A percentile compares a stretch with the other conserved stretches of the same genome.
These are phyloP conservation scores for Reticulascus tulasneorum DNA, from an alignment of 2,329 filamentous ascomycete genomes.

Conservation along the genomic window DNA sequence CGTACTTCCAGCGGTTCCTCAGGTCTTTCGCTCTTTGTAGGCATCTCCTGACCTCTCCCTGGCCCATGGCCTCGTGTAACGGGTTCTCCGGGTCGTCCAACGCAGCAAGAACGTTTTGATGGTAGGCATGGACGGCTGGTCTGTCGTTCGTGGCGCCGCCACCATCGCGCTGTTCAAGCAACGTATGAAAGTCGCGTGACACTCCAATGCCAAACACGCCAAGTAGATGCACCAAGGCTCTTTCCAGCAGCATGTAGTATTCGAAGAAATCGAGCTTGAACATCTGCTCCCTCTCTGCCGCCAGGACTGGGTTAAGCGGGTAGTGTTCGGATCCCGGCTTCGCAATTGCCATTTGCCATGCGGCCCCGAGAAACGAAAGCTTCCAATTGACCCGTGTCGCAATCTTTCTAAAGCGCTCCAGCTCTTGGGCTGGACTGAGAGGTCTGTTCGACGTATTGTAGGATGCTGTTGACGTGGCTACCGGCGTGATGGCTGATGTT, in stretches of 20 bases:
- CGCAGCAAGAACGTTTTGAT: conserved; percentile 64
- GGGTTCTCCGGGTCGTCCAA: conserved; percentile 56
- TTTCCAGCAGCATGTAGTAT: conserved; percentile 69
- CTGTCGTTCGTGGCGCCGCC: conserved; percentile 3
- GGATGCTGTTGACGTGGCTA: neutral
- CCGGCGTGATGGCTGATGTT: conserved; percentile 5
- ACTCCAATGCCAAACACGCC: conserved; percentile 58
- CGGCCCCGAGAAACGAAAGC: conserved; percentile 53
- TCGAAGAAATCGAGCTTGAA: conserved; percentile 78
- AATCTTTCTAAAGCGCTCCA: conserved; percentile 57
- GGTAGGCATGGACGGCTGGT: conserved; percentile 40
- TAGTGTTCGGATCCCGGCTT: conserved; percentile 21
- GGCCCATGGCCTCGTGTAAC: conserved; percentile 52
- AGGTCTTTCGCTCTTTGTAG: conserved; percentile 65
- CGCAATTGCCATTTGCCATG: conserved; percentile 48
- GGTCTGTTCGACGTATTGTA: conserved; percentile 5
- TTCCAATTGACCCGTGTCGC: conserved; percentile 61
- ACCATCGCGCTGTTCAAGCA: no score
- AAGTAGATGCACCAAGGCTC: conserved; percentile 65
- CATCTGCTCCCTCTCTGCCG: conserved; percentile 57
- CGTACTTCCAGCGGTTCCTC: conserved; percentile 69
- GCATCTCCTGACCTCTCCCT: conserved; percentile 50
- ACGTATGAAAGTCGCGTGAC: conserved; percentile 26
- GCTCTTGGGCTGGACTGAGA: conserved; percentile 36
- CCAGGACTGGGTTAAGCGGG: conserved; percentile 27